Evolutionary conservation across 345 rosid species (phyloP).

Genomic region (Eucalyptus erythrocorys): DNA sequence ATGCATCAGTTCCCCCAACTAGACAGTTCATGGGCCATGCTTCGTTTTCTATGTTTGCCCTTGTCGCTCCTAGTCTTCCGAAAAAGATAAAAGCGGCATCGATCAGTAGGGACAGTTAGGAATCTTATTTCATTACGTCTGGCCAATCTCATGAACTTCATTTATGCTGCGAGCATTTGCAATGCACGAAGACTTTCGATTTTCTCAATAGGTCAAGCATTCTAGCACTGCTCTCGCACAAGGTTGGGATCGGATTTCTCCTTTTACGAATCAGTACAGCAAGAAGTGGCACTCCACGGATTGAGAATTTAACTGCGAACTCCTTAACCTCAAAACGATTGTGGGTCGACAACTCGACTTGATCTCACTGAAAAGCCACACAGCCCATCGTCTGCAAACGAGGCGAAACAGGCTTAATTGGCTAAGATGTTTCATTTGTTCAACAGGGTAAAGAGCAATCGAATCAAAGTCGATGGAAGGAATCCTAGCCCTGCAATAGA

Average conservation of each 20-base stretch:
- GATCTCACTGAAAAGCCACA: background rate
- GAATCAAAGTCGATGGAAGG: background rate
- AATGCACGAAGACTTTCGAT: too few relatives aligned
- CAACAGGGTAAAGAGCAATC: background rate
- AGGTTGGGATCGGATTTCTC: background rate
- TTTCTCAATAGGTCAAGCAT: background rate
- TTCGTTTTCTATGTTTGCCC: background rate
- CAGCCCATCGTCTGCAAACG: background rate
- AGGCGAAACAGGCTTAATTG: background rate
- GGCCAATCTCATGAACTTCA: background rate
- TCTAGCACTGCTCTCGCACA: background rate
- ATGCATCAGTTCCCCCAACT: background rate
- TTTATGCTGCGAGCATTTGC: background rate
- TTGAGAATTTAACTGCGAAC: background rate
- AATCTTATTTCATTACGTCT: background rate
- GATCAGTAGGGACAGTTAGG: background rate
- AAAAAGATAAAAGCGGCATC: background rate
- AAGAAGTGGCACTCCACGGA: background rate
- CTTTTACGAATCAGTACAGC: background rate
- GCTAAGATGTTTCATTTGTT: background rate
- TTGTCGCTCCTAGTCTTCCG: background rate
- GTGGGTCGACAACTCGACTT: background rate
- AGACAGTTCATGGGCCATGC: background rate
- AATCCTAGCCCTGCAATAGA: background rate
- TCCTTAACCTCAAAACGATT: background rate